These are phyloP conservation scores for Apiotrichum gamsii DNA, from an alignment of 1,284 basidiomycete species.

Conservation along the genomic window DNA sequence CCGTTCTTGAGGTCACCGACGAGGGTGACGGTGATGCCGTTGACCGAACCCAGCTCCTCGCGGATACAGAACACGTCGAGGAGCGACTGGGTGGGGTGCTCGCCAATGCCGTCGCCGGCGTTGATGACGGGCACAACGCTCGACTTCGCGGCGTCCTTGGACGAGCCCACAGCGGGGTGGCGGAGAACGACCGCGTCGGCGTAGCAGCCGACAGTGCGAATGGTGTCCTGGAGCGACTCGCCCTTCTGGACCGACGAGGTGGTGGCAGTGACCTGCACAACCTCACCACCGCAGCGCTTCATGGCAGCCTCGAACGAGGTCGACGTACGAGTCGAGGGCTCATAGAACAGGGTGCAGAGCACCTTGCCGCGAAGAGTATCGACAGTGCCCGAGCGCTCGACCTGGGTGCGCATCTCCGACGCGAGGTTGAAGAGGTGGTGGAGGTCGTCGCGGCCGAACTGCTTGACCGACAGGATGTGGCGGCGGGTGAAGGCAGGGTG, in stretches of 20 bases:
- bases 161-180: conserved; percentile 87
- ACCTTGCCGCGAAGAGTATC: conserved; percentile 89
- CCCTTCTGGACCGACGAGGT: conserved; percentile 89
- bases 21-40: conserved; percentile 88
- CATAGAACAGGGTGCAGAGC: conserved; percentile 94
- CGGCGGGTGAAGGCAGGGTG: conserved; percentile 73
- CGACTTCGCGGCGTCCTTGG: conserved; percentile 84
- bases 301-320: conserved; percentile 98
- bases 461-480: conserved; percentile 91
- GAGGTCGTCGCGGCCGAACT: conserved; percentile 83
- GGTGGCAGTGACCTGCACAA: conserved; percentile 75
- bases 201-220: conserved; percentile 93
- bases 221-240: conserved; percentile 87
- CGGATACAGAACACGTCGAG: conserved; percentile 97
- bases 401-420: conserved; percentile 91
- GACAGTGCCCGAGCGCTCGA: conserved; percentile 82
- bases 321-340: conserved; percentile 92
- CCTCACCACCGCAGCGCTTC: conserved; percentile 94
- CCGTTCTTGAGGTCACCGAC: conserved; percentile 98
- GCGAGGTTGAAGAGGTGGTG: conserved; percentile 93
- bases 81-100: conserved; percentile 94
- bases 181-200: conserved; percentile 91
- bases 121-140: conserved; percentile 94
- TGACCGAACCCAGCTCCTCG: conserved; percentile 95
- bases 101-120: conserved; percentile 93